Conservation (phyloP, 2,329 filamentous ascomycete genomes). For the Cercospora brassicicola region DNA sequence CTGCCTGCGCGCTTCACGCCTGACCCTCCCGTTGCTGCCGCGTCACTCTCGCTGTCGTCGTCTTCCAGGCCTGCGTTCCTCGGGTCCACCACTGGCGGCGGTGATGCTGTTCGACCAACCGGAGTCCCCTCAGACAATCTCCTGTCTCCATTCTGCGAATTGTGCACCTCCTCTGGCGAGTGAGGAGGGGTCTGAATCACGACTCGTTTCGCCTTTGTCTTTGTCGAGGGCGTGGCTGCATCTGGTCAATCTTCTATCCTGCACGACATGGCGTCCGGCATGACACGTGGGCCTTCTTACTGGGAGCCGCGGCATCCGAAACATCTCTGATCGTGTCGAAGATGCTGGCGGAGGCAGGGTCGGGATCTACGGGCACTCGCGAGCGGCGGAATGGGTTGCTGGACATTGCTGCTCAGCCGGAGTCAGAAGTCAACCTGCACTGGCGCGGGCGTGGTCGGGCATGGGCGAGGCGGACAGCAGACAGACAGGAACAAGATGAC, state of each 20-base stretch:
- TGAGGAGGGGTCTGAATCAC: conserved; percentile 33
- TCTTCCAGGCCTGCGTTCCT: conserved; percentile 14
- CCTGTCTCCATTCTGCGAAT: conserved; percentile 19
- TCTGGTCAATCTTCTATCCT: conserved; percentile 26
- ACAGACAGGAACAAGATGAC: neutral
- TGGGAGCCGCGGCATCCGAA: conserved; percentile 16
- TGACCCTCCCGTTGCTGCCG: conserved; percentile 25
- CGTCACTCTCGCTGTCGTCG: conserved; percentile 25
- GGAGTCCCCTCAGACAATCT: conserved; percentile 21
- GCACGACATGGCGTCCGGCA: neutral
- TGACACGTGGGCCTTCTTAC: conserved; percentile 26
- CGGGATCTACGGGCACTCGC: conserved; percentile 26
- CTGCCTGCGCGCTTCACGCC: conserved; percentile 26
- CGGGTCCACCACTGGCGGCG: conserved; percentile 13
- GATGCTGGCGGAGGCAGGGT: conserved; percentile 20
- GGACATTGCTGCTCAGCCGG: conserved; percentile 28
- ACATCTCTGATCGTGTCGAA: conserved; percentile 5
- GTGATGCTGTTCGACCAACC: neutral
- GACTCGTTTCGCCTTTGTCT: conserved; percentile 35
- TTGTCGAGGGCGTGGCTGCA: conserved; percentile 23
- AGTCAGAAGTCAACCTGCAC: neutral
- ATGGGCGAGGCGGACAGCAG: neutral
- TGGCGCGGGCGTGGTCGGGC: neutral
- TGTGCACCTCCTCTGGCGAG: conserved; percentile 28
- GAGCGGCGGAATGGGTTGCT: conserved; percentile 38